phyloP scores from a whole-genome alignment of 768 basidiomycete genomes.

The Naganishia vishniacii region DNA sequence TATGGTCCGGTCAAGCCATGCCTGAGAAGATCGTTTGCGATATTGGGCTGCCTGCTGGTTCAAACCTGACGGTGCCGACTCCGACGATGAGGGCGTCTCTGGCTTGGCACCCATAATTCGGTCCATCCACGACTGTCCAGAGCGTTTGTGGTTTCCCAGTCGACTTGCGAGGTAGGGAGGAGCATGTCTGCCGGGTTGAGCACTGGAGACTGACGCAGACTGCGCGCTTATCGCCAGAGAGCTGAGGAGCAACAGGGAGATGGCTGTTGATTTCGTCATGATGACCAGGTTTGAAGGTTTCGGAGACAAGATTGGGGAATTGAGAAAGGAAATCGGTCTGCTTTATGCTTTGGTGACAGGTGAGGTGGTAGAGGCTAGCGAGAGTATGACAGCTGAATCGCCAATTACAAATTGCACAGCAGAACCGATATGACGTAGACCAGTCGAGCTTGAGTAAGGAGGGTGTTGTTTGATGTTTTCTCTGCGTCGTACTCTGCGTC shows the following conservation, averaged over 20 bases:
- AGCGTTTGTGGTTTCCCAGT: conserved; percentile 28
- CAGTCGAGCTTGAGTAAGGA: background rate
- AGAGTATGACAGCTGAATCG: conserved; percentile 15
- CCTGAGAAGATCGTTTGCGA: conserved; percentile 19
- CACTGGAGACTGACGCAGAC: background rate
- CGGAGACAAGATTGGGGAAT: background rate
- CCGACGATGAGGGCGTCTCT: too few relatives aligned
- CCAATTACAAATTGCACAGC: conserved; percentile 3
- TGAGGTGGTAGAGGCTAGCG: background rate
- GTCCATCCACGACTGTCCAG: conserved; percentile 11
- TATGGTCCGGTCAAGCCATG: background rate
- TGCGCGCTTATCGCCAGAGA: background rate
- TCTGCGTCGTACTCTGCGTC: too few relatives aligned
- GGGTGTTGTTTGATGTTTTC: background rate
- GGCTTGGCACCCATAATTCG: background rate
- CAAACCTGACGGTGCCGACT: background rate
- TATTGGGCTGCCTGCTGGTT: background rate
- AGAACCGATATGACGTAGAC: background rate
- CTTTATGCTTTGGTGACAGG: background rate
- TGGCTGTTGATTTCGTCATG: conserved; percentile 8
- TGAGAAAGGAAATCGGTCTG: conserved; percentile 1
- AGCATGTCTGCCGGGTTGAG: conserved; percentile 42
- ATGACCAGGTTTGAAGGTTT: background rate
- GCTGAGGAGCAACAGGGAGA: conserved; percentile 8
- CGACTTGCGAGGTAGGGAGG: conserved; percentile 38